Conservation (phyloP, 352 stramenopile species). For the Globisporangium rhizosaccharum region DNA sequence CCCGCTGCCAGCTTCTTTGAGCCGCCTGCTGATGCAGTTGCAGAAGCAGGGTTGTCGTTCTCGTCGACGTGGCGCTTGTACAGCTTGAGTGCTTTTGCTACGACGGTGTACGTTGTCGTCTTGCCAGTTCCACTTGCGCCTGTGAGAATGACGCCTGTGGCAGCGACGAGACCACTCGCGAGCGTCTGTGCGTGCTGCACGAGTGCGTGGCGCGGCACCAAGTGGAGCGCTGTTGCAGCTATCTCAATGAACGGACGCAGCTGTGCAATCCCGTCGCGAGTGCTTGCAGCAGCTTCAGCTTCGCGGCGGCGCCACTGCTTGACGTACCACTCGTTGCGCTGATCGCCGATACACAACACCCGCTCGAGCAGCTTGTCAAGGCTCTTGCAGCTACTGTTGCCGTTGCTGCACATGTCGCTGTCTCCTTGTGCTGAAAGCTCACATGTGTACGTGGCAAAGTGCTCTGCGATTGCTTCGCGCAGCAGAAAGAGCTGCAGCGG, state of each 20-base stretch:
- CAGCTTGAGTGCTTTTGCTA: slow-evolving; percentile 24
- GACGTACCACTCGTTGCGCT: slow-evolving; percentile 20
- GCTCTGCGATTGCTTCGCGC: slow-evolving; percentile 5
- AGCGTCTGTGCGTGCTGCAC: slow-evolving; percentile 14
- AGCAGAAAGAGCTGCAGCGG: slow-evolving; percentile 13
- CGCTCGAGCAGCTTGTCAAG: background rate
- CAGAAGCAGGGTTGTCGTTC: too few relatives aligned
- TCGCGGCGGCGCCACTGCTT: slow-evolving; percentile 15
- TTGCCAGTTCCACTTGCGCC: slow-evolving; percentile 31
- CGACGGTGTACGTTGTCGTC: slow-evolving; percentile 26
- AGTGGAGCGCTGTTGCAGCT: slow-evolving; percentile 1
- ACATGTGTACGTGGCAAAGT: background rate
- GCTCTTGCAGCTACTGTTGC: too few relatives aligned
- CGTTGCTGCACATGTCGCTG: too few relatives aligned
- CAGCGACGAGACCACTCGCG: background rate
- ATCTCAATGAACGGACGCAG: background rate
- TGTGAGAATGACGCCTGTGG: slow-evolving; percentile 20
- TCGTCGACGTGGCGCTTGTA: slow-evolving; percentile 4
- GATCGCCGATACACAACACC: slow-evolving; percentile 9
- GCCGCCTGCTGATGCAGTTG: too few relatives aligned
- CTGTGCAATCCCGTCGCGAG: background rate
- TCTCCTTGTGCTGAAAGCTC: too few relatives aligned
- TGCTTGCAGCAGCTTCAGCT: background rate
- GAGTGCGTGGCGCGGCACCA: slow-evolving; percentile 22
- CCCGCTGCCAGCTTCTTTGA: too few relatives aligned